These are phyloP conservation scores for Wallacemonas collosoma DNA, from an alignment of 208 protist species.

Conservation along the genomic window DNA sequence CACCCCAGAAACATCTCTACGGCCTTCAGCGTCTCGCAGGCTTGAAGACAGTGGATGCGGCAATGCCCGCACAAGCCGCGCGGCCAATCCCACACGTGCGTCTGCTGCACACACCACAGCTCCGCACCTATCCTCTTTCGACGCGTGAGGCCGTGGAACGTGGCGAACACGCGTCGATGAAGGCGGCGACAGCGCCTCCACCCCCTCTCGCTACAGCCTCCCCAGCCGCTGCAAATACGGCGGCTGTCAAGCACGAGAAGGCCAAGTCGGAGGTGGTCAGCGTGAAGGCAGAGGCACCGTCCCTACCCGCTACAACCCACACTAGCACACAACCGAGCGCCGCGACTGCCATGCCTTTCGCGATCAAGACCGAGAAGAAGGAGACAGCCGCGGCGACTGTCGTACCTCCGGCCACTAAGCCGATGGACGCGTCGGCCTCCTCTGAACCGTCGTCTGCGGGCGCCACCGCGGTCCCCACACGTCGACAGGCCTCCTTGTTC, in stretches of 20 bases:
- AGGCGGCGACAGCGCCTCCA: no score
- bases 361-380: constrained; percentile 10
- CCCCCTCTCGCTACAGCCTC: background rate
- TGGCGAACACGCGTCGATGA: background rate
- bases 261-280: background rate
- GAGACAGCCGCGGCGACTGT: background rate
- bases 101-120: constrained; percentile 17
- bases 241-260: background rate
- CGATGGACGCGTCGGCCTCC: background rate
- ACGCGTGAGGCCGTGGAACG: constrained; percentile 20
- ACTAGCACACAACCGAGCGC: background rate
- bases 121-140: constrained; percentile 30
- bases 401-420: background rate
- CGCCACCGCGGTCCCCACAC: constrained; percentile 1
- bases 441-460: background rate
- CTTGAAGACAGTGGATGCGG: background rate
- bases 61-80: background rate
- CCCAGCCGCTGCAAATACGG: background rate
- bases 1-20: constrained; percentile 9
- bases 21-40: background rate
- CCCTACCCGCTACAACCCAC: no score
- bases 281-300: background rate
- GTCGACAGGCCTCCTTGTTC: constrained; percentile 39
- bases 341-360: background rate
- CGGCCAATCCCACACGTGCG: background rate